These are phyloP conservation scores for Nicotiana knightiana DNA, from an alignment of 257 asterid species.

Conservation along the genomic window DNA sequence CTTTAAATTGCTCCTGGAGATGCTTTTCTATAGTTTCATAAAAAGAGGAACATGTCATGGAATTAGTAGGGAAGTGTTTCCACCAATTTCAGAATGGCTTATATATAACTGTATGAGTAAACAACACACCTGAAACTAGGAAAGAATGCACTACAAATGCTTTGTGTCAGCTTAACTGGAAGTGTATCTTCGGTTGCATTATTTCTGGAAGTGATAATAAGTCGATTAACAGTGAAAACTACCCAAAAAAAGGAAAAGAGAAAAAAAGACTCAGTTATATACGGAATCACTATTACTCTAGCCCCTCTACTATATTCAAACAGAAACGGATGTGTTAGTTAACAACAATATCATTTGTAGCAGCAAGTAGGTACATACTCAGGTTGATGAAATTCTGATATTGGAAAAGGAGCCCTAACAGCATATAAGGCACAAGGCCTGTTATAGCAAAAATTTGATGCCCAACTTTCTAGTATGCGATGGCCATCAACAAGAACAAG, in stretches of 20 bases:
- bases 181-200: conserved; percentile 36
- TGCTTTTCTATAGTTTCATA: too few relatives aligned
- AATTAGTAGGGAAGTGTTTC: too few relatives aligned
- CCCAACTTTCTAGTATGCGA: conserved; percentile 73
- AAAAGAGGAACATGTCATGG: too few relatives aligned
- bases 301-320: too few relatives aligned
- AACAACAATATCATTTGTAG: not conserved
- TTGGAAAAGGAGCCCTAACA: conserved; percentile 50
- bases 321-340: too few relatives aligned
- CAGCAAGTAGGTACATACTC: conserved; percentile 20
- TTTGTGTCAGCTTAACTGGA: conserved; percentile 38
- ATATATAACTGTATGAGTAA: too few relatives aligned
- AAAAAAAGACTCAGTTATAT: too few relatives aligned
- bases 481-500: conserved; percentile 84
- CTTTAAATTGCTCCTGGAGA: too few relatives aligned
- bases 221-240: too few relatives aligned
- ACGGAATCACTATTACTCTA: too few relatives aligned
- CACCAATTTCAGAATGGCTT: too few relatives aligned
- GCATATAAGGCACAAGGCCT: conserved; percentile 87
- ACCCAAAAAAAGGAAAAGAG: too few relatives aligned
- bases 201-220: conserved; percentile 22
- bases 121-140: conserved; percentile 68
- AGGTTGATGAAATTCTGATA: conserved; percentile 31
- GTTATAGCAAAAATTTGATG: conserved; percentile 61
- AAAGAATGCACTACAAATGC: conserved; percentile 68